Percentiles rank a stretch among this genome's conserved stretches.
phyloP scores from a whole-genome alignment of 441 rosid species.

The Croton setiger region DNA sequence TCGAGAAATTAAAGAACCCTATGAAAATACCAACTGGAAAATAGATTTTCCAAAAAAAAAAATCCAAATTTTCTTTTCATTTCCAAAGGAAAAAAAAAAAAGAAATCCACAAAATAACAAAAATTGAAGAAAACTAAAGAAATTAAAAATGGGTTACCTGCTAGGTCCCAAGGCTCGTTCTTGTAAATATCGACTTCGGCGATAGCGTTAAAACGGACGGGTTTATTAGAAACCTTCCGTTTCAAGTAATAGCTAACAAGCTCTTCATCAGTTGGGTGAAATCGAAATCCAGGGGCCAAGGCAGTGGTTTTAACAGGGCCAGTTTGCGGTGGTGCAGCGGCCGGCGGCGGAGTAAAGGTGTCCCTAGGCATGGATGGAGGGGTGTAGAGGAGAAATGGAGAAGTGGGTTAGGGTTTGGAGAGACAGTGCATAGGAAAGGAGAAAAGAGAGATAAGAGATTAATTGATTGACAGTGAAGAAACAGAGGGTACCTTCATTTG shows the following conservation, averaged over 20 bases:
- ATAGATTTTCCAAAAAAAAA: neutral
- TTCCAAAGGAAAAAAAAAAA: neutral
- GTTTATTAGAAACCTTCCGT: constrained; percentile 62
- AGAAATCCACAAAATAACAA: neutral
- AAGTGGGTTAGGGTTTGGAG: constrained; percentile 18
- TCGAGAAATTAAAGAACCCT: neutral
- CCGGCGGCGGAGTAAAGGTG: constrained; percentile 22
- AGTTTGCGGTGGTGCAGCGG: constrained; percentile 19
- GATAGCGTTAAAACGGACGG: constrained; percentile 69
- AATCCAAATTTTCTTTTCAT: neutral
- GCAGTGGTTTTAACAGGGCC: constrained; percentile 39
- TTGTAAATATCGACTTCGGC: constrained; percentile 85
- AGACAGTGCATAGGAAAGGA: constrained; percentile 8
- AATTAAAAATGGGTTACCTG: constrained; percentile 36
- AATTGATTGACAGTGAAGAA: constrained; percentile 50
- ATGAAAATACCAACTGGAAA: neutral
- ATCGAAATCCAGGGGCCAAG: constrained; percentile 90
- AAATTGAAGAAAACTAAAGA: neutral
- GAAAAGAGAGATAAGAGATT: constrained; percentile 21
- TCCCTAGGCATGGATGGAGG: constrained; percentile 36
- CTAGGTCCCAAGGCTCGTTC: constrained; percentile 85
- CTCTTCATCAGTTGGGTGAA: constrained; percentile 88
- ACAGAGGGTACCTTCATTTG: constrained; percentile 58
- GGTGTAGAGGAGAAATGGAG: neutral
- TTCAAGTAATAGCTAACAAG: constrained; percentile 77